Base-by-base conservation (phyloP, 2,329 filamentous ascomycete species). In the Cadophora sp. region DNA sequence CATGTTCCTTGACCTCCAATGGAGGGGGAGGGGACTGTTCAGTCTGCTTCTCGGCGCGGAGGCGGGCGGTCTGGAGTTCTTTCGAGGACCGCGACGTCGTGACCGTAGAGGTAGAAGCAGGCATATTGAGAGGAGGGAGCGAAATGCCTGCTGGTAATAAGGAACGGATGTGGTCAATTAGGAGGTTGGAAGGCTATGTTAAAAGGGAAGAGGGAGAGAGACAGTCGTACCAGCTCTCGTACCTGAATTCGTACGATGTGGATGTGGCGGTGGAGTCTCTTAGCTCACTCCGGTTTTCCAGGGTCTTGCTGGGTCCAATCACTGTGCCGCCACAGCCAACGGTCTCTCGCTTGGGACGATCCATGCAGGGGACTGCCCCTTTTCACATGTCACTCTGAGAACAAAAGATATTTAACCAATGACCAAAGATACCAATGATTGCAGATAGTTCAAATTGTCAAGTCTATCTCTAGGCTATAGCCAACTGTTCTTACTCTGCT, bases 1-100 rank as follows among this genome's bases (percentile, higher is more conserved):
- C 76, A 72, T 78, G 73, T 48, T 78, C 74, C 46, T 77, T 74
- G 22, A 73, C 68, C 24, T 76, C 73, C 51, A 69, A 66, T 22
- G 70, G 69, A 62, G 73, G 68, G 67, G 66, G 62, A 27, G 34
- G 34, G 24, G 37, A 8, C 31, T 48, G 68, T 53, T 14, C 63
- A 40, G 26, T 48, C 56, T 46, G 59, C 50, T 67, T 69, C 62
- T 59, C 65, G 53, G 59, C 60, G 68, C 68, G 56, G n/a, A 69
- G 55, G 12, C 69, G 68, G 34, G 68, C 40, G 24, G 69, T 34
- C 14, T 65, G 60, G 4, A 58, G 37, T 26, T 64, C 64, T n/a
- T 67, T 67, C 9, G 50, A 50, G n/a, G 62, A 37, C 34, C 43
- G 40, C n/a, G 69, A 71, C 14, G 71, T 74, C 22, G 71, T 73